phyloP scores from a whole-genome alignment of 2,329 filamentous ascomycete genomes.

The Colletotrichum gigasporum region DNA sequence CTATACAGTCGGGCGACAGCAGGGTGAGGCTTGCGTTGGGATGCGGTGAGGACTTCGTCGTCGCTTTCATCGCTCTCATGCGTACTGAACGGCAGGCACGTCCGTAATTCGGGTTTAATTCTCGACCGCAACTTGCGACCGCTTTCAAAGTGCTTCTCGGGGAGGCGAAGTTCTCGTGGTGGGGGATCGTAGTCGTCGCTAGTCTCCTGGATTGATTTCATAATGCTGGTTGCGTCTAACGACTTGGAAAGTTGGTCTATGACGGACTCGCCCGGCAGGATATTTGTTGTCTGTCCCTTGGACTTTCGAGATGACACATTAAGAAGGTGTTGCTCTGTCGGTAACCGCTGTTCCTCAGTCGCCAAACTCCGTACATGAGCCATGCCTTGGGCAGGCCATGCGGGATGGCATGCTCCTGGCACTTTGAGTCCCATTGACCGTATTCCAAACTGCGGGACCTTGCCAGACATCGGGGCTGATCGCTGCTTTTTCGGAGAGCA shows the following conservation, averaged over 20 bases:
- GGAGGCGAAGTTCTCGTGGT: slow-evolving; percentile 61
- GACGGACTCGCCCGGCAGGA: slow-evolving; percentile 54
- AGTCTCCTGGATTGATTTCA: slow-evolving; percentile 44
- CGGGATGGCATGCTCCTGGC: slow-evolving; percentile 72
- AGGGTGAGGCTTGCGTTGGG: slow-evolving; percentile 56
- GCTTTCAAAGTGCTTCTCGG: slow-evolving; percentile 66
- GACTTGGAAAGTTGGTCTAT: slow-evolving; percentile 45
- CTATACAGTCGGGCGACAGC: slow-evolving; percentile 68
- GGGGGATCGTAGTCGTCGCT: slow-evolving; percentile 53
- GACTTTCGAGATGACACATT: slow-evolving; percentile 52
- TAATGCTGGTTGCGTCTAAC: slow-evolving; percentile 49
- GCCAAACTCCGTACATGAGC: slow-evolving; percentile 67
- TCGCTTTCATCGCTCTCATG: slow-evolving; percentile 37
- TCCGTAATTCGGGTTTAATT: slow-evolving; percentile 56
- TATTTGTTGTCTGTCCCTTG: slow-evolving; percentile 56
- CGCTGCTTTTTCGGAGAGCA: slow-evolving; percentile 58
- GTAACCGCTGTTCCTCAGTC: not conserved
- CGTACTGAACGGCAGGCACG: slow-evolving; percentile 30
- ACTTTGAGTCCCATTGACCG: slow-evolving; percentile 62
- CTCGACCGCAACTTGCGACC: slow-evolving; percentile 62
- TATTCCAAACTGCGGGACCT: slow-evolving; percentile 53
- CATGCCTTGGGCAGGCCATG: slow-evolving; percentile 76
- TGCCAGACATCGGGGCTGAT: slow-evolving; percentile 39
- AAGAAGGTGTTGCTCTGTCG: not conserved
- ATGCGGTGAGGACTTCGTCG: slow-evolving; percentile 44